phyloP scores from a whole-genome alignment of 83 land plant species.

The Picea abies region DNA sequence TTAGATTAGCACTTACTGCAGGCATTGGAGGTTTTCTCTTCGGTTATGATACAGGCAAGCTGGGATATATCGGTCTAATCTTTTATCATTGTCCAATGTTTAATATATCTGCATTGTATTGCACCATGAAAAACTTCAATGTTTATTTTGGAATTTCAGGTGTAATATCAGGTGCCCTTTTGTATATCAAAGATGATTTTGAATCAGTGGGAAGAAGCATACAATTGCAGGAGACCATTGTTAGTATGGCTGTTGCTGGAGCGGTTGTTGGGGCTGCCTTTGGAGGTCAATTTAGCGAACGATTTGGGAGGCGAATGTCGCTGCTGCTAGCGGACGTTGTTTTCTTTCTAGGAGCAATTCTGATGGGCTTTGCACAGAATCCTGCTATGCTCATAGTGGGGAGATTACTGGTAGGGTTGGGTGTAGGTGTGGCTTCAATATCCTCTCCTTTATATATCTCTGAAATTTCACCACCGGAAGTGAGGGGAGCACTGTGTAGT shows the following conservation, averaged over 20 bases:
- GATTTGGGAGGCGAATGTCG: slow-evolving; percentile 51
- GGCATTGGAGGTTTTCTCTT: no score
- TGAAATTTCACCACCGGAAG: slow-evolving; percentile 75
- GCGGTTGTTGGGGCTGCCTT: slow-evolving; percentile 77
- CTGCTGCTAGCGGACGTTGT: slow-evolving; percentile 58
- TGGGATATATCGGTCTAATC: no score
- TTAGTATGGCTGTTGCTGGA: slow-evolving; percentile 84
- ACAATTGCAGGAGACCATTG: slow-evolving; percentile 63
- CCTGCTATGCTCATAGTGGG: slow-evolving; percentile 64
- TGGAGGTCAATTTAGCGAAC: slow-evolving; percentile 72
- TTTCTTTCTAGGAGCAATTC: slow-evolving; percentile 64
- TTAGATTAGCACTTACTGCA: no score
- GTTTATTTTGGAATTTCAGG: slow-evolving; percentile 23
- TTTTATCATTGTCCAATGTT: neutral
- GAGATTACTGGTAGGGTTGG: slow-evolving; percentile 66
- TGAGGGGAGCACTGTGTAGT: slow-evolving; percentile 73
- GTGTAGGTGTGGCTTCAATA: slow-evolving; percentile 92
- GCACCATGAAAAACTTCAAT: no score
- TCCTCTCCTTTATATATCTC: slow-evolving; percentile 84
- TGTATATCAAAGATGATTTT: slow-evolving; percentile 62
- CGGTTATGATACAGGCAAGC: no score
- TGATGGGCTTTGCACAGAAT: slow-evolving; percentile 73
- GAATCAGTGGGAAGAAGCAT: slow-evolving; percentile 24
- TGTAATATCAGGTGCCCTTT: slow-evolving; percentile 63
- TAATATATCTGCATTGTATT: neutral